These are phyloP conservation scores for Ruellia speciosa DNA, from an alignment of 305 asterid genomes.

Conservation along the genomic window DNA sequence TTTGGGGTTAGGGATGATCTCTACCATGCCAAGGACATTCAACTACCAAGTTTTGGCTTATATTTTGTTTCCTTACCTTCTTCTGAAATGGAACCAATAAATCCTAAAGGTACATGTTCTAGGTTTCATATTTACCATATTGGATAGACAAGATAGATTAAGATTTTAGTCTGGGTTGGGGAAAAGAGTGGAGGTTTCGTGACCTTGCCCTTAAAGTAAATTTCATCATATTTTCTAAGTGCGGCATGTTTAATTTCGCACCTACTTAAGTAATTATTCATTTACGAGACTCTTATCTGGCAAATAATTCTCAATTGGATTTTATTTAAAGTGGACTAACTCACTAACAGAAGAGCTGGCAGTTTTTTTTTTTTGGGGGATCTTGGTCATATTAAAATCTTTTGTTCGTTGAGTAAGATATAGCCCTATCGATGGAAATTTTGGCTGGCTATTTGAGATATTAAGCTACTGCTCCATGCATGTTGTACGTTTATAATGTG, in stretches of 20 bases:
- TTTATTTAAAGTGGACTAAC: constrained; percentile 2
- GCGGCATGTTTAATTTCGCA: not conserved
- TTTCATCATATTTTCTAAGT: not conserved
- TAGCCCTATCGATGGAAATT: not conserved
- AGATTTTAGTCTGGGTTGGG: not conserved
- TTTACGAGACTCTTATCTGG: constrained; percentile 2
- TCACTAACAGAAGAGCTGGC: constrained; percentile 7
- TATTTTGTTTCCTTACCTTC: too few relatives aligned
- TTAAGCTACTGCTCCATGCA: constrained; percentile 1
- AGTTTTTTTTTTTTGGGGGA: not conserved
- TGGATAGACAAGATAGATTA: not conserved
- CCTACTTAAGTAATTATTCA: constrained; percentile 5
- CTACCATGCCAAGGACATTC: too few relatives aligned
- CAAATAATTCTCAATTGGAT: not conserved
- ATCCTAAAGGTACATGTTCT: too few relatives aligned
- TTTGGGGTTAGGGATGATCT: too few relatives aligned
- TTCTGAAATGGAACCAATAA: too few relatives aligned
- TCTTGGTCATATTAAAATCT: not conserved
- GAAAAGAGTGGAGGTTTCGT: not conserved
- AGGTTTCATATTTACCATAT: not conserved
- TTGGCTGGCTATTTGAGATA: not conserved
- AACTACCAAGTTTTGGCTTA: too few relatives aligned
- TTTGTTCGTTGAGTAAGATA: not conserved
- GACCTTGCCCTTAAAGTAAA: not conserved
- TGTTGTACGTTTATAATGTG: not conserved